phyloP scores from a whole-genome alignment of 1,139 yeast species.

The Suhomyces ambrosiae region DNA sequence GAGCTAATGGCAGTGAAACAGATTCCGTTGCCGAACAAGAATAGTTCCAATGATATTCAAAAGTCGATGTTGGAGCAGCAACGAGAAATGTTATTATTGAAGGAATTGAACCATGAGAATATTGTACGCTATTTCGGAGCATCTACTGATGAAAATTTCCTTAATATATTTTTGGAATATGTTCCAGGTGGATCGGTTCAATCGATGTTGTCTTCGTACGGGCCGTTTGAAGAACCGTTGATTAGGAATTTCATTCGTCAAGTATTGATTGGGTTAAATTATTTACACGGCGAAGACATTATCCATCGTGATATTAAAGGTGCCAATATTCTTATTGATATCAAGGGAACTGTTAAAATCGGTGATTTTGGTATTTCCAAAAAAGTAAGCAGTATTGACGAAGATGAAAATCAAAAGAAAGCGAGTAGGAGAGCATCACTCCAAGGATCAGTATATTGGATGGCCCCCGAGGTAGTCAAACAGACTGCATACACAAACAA shows the following conservation, averaged over 20 bases:
- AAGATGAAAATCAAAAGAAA: constrained; percentile 25
- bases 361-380: constrained; percentile 95
- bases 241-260: constrained; percentile 83
- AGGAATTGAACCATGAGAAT: constrained; percentile 85
- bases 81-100: constrained; percentile 78
- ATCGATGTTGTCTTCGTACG: constrained; percentile 79
- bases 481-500: constrained; percentile 86
- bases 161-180: constrained; percentile 88
- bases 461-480: constrained; percentile 97
- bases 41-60: constrained; percentile 45
- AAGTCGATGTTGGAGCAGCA: constrained; percentile 78
- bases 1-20: constrained; percentile 97
- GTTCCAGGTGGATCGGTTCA: constrained; percentile 98
- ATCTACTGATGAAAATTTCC: constrained; percentile 64
- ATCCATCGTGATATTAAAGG: constrained; percentile 94
- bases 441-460: constrained; percentile 96
- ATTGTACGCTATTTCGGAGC: constrained; percentile 91
- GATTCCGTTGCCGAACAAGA: constrained; percentile 65
- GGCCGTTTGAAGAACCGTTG: constrained; percentile 90
- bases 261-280: constrained; percentile 77
- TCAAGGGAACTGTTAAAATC: constrained; percentile 87
- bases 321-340: constrained; percentile 87
- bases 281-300: constrained; percentile 79
- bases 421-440: constrained; percentile 72
- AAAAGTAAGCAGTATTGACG: constrained; percentile 50